Conservation (phyloP, 2,329 filamentous ascomycete species). For the Diaporthe aspalathi region DNA sequence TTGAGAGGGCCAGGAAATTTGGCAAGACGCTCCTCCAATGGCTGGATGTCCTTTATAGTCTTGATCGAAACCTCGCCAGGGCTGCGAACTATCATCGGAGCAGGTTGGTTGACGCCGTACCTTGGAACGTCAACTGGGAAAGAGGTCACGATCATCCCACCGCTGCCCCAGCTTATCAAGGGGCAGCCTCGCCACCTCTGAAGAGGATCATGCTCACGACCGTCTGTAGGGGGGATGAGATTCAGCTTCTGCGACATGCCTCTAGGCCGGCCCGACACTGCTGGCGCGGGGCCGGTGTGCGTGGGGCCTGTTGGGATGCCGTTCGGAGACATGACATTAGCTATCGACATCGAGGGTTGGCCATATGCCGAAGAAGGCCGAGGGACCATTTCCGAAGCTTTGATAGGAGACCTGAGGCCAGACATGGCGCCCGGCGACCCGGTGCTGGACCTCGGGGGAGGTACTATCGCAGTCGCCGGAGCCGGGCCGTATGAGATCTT, state of each 20-base stretch:
- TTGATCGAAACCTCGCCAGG: constrained; percentile 86
- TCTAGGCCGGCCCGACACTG: constrained; percentile 53
- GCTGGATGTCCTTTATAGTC: constrained; percentile 78
- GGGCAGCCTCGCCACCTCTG: constrained; percentile 93
- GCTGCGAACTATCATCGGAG: constrained; percentile 83
- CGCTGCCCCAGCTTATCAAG: constrained; percentile 88
- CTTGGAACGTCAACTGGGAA: constrained; percentile 91
- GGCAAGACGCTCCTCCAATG: constrained; percentile 76
- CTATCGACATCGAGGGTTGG: constrained; percentile 41
- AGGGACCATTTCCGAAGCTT: constrained; percentile 57
- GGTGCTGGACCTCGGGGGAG: constrained; percentile 70
- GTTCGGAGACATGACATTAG: constrained; percentile 49
- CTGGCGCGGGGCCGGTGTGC: constrained; percentile 45
- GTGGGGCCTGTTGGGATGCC: constrained; percentile 46
- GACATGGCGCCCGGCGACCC: constrained; percentile 68
- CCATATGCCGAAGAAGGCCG: constrained; percentile 67
- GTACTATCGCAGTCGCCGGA: constrained; percentile 51
- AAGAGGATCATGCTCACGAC: constrained; percentile 78
- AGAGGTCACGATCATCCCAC: constrained; percentile 82
- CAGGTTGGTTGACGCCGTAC: constrained; percentile 78
- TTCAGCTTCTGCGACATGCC: constrained; percentile 67
- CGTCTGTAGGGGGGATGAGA: constrained; percentile 72
- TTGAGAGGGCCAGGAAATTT: constrained; percentile 93
- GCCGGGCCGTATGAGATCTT: constrained; percentile 63
- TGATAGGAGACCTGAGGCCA: constrained; percentile 50